phyloP scores from a whole-genome alignment of 2,329 filamentous ascomycete species.

The Tolypocladium nubicola region DNA sequence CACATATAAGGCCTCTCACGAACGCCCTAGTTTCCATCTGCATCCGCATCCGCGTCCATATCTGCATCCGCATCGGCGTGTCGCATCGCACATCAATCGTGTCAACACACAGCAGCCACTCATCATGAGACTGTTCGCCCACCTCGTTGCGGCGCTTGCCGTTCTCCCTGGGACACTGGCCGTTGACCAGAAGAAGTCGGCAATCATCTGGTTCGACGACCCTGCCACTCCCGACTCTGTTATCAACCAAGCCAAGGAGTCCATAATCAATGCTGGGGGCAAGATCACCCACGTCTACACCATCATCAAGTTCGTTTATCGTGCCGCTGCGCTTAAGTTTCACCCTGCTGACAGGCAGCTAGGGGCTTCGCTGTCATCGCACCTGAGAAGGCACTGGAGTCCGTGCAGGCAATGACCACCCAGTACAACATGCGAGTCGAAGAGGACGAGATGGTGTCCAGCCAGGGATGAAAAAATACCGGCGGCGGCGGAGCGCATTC shows the following conservation, averaged over 20 bases:
- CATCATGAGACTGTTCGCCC: conserved; percentile 53
- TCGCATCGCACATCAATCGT: not conserved
- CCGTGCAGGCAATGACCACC: conserved; percentile 51
- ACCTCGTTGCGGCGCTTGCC: conserved; percentile 45
- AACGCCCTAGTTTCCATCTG: not conserved
- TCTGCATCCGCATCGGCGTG: not conserved
- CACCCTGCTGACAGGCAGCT: conserved; percentile 13
- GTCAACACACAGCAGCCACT: not conserved
- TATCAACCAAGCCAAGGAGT: conserved; percentile 59
- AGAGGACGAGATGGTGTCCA: conserved; percentile 60
- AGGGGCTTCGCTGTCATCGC: conserved; percentile 73
- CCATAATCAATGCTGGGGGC: conserved; percentile 60
- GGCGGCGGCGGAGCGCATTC: not conserved
- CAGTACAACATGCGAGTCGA: conserved; percentile 48
- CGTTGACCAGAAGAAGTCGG: conserved; percentile 57
- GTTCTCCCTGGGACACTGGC: conserved; percentile 48
- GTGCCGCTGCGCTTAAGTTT: not conserved
- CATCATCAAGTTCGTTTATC: conserved; percentile 49
- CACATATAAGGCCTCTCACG: no score
- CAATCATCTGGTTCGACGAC: conserved; percentile 69
- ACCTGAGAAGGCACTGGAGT: conserved; percentile 57
- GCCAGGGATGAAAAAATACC: not conserved
- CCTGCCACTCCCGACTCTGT: conserved; percentile 54
- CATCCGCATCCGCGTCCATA: not conserved
- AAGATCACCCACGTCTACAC: conserved; percentile 70